These are phyloP conservation scores for Microascus cirrosus DNA, from an alignment of 2,329 filamentous ascomycete species.

Conservation along the genomic window DNA sequence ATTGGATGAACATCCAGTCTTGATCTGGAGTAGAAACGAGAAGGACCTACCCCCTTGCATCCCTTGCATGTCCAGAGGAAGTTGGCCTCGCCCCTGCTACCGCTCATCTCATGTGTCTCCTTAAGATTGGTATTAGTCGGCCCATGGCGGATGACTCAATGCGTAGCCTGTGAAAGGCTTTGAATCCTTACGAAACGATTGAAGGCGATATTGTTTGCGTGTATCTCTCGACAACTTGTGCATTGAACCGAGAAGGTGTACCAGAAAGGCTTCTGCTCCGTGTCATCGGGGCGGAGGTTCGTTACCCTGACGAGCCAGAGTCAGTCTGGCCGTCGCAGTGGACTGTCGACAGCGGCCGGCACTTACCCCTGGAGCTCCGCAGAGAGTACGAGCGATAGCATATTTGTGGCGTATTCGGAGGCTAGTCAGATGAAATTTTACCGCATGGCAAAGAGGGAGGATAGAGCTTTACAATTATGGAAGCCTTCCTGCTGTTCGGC, in stretches of 20 bases:
- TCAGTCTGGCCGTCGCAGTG: not conserved
- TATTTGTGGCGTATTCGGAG: conserved; percentile 18
- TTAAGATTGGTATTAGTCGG: conserved; percentile 21
- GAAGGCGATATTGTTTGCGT: conserved; percentile 76
- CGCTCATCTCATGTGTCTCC: conserved; percentile 85
- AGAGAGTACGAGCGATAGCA: conserved; percentile 56
- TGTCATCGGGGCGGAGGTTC: conserved; percentile 76
- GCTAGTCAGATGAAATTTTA: not conserved
- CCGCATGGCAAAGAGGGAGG: not conserved
- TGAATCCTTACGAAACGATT: conserved; percentile 67
- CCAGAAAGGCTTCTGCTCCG: conserved; percentile 73
- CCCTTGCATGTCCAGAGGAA: conserved; percentile 99
- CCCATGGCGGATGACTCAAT: not conserved
- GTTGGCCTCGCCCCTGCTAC: conserved; percentile 90
- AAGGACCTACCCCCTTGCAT: conserved; percentile 62
- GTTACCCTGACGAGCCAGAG: conserved; percentile 57
- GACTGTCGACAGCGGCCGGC: not conserved
- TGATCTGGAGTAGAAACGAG: not conserved
- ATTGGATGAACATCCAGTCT: not conserved
- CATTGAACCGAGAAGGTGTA: conserved; percentile 98
- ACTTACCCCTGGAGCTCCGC: conserved; percentile 59
- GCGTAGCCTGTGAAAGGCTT: not conserved
- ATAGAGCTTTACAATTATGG: not conserved
- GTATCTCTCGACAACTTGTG: conserved; percentile 88
- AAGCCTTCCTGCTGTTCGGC: not conserved